phyloP scores from a whole-genome alignment of 2,329 filamentous ascomycete species.

The Verticillium nubilum region DNA sequence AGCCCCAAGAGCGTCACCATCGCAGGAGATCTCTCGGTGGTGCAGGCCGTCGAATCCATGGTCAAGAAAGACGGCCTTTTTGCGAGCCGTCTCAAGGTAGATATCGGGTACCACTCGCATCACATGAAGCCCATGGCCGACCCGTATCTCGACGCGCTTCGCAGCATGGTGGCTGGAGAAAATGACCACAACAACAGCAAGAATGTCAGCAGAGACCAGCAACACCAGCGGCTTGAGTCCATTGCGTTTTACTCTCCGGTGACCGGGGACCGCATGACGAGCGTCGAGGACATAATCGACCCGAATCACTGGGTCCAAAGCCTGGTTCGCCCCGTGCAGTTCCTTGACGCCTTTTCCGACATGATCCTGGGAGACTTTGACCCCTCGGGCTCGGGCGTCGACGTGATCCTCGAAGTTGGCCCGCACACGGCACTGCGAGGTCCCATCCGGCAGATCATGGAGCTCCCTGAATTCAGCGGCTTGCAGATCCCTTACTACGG shows the following conservation, averaged over 20 bases:
- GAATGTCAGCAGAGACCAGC: too few relatives aligned
- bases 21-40: too few relatives aligned
- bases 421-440: constrained; percentile 3
- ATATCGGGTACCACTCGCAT: constrained; percentile 15
- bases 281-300: too few relatives aligned
- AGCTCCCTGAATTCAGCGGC: too few relatives aligned
- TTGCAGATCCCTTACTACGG: too few relatives aligned
- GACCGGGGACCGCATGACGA: too few relatives aligned
- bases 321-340: constrained; percentile 1
- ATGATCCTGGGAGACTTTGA: not conserved
- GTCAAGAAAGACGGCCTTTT: not conserved
- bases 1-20: constrained; percentile 17
- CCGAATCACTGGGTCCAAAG: constrained; percentile 4
- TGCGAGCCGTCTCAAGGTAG: constrained; percentile 13
- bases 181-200: not conserved
- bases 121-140: constrained; percentile 10
- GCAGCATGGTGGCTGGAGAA: not conserved
- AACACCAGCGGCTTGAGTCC: too few relatives aligned
- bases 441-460: not conserved
- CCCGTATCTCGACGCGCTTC: not conserved
- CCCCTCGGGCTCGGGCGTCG: not conserved
- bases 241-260: too few relatives aligned
- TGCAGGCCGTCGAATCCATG: too few relatives aligned
- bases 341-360: not conserved
- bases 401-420: constrained; percentile 3